These are phyloP conservation scores for Lactarius pseudohatsudake DNA, from an alignment of 768 basidiomycete genomes.

Conservation along the genomic window DNA sequence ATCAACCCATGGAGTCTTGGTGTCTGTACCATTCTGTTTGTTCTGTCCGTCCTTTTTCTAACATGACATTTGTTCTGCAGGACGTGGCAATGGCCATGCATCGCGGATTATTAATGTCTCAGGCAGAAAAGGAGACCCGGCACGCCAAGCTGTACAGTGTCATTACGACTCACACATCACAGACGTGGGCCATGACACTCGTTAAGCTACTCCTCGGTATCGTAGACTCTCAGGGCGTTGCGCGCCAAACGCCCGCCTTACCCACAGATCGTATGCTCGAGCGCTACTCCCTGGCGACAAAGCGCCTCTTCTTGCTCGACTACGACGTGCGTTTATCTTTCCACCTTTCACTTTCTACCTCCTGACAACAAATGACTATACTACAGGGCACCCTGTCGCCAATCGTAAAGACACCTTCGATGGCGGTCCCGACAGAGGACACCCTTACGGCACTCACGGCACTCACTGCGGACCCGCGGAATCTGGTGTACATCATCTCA, in stretches of 20 bases:
- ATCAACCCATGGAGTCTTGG: constrained; percentile 97
- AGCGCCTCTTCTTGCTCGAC: constrained; percentile 91
- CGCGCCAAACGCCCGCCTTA: constrained; percentile 83
- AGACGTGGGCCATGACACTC: constrained; percentile 90
- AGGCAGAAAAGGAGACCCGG: constrained; percentile 67
- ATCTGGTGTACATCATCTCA: constrained; percentile 96
- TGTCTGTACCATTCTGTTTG: constrained; percentile 43
- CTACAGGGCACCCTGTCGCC: constrained; percentile 90
- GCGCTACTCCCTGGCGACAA: constrained; percentile 66
- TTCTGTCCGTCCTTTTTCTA: constrained; percentile 2
- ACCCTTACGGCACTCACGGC: constrained; percentile 73
- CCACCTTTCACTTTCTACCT: background rate
- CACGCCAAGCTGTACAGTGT: constrained; percentile 78
- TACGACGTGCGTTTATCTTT: constrained; percentile 70
- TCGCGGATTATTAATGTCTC: constrained; percentile 78
- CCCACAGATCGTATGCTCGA: constrained; percentile 56
- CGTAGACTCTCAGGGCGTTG: constrained; percentile 73
- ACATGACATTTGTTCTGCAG: constrained; percentile 37
- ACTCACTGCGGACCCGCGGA: constrained; percentile 77
- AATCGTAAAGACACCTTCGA: constrained; percentile 91
- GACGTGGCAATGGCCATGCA: constrained; percentile 91
- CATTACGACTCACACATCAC: constrained; percentile 91
- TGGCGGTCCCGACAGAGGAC: constrained; percentile 75
- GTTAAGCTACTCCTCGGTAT: constrained; percentile 85
- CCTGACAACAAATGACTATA: background rate